Base-by-base conservation (phyloP, 768 basidiomycete genomes). In the Pisolithus albus region DNA sequence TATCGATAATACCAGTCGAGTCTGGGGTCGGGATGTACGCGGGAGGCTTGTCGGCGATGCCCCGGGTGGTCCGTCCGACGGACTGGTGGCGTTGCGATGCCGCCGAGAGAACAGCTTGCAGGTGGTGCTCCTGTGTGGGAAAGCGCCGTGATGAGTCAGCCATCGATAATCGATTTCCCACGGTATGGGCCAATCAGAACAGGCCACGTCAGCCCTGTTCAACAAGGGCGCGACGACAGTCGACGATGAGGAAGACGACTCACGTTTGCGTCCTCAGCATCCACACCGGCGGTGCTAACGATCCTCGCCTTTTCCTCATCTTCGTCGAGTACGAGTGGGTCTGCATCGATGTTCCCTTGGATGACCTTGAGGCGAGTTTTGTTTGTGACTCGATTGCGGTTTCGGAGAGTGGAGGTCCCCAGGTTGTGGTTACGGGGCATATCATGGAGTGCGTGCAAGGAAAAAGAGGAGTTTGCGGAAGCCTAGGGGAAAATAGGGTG, bases 1-100 rank as follows among this genome's bases (percentile, higher is more conserved):
- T 83, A 28, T 80, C 78, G 51, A 88, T 84, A 58, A 88, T 57
- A 45, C 90, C 88, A 7, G 84, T 86, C 1, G 89, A 88, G 64
- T 93, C 92, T 0, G 96, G 94, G 4, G 89, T 95, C 3, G 96
- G 96, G 61, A 99, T 99, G 69, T 79, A 89, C 0, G 84, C 86
- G 49, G 78, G 75, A 49, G 77, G 76, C 49, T 69, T 67, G 28
- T 69, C 69, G 24, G 51, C 46, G 2, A 64, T 51, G 7, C 70
- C 67, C 7, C 75, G 69, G 18, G 75, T 70, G 15, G 70, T 52
- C 7, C 71, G 70, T 7, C 66, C 58, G 21, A 59, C 61, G 28
- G 67, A 62, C 39, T 75, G 69, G 47, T 76, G 73, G 56, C 78
- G 72, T 45, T 75, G 75, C 15, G 78, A 73, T 18, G 79, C 75